Percentiles rank a stretch among this genome's conserved stretches.
Conservation (phyloP, 306 rosid species). For the Trichosanthes cucumerina region DNA sequence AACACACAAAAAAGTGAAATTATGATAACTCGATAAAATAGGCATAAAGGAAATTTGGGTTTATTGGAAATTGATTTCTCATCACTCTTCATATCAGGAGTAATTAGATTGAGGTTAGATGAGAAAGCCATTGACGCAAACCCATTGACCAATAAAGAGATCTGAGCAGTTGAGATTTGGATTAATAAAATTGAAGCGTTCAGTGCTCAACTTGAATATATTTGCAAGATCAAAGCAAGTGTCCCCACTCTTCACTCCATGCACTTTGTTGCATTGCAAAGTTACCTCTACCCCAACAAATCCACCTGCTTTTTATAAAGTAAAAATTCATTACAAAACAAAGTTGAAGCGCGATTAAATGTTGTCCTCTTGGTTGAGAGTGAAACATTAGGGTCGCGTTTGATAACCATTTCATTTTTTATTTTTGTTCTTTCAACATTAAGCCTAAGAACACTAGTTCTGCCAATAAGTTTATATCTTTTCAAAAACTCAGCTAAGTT, state of each 20-base stretch:
- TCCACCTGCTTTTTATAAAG: neutral
- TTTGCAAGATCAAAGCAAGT: constrained; percentile 18
- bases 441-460: too few relatives aligned
- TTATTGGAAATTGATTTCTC: too few relatives aligned
- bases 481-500: too few relatives aligned
- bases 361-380: too few relatives aligned
- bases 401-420: too few relatives aligned
- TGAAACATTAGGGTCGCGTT: too few relatives aligned
- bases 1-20: neutral
- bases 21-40: neutral
- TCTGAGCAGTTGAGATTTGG: constrained; percentile 33
- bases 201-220: constrained; percentile 9
- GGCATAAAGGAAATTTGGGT: neutral
- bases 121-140: constrained; percentile 20
- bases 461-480: too few relatives aligned
- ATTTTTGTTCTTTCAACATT: too few relatives aligned
- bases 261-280: constrained; percentile 12
- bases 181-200: constrained; percentile 14
- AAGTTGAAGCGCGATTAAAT: too few relatives aligned
- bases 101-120: neutral
- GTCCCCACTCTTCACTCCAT: constrained; percentile 25
- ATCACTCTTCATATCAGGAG: too few relatives aligned
- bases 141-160: constrained; percentile 36
- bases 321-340: too few relatives aligned
- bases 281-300: too few relatives aligned